phyloP scores from a whole-genome alignment of 345 rosid genomes.

The Eucalyptus lansdowneana region DNA sequence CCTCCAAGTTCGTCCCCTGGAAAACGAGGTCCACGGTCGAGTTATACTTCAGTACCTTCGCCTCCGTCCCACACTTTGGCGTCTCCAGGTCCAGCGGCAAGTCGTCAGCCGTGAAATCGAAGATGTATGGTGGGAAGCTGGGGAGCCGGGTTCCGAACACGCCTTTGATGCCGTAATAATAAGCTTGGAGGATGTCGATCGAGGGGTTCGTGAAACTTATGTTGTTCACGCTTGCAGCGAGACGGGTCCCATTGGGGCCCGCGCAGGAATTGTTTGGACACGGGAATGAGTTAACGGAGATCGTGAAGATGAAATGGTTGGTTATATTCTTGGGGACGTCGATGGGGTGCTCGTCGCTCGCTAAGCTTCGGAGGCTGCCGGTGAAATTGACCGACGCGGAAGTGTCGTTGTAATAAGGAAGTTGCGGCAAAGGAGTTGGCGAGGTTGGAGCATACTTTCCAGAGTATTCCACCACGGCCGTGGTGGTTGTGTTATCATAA shows the following conservation, averaged over 20 bases:
- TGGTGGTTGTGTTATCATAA: background rate
- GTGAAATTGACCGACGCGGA: conserved; percentile 8
- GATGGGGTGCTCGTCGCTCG: background rate
- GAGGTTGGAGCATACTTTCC: conserved; percentile 1
- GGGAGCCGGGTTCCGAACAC: conserved; percentile 2
- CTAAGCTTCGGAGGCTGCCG: conserved; percentile 6
- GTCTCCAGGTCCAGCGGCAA: background rate
- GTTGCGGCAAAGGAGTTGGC: background rate
- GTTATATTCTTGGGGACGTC: conserved; percentile 7
- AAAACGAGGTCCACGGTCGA: conserved; percentile 8
- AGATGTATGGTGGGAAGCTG: background rate
- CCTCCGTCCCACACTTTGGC: conserved; percentile 3
- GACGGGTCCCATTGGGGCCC: conserved; percentile 6
- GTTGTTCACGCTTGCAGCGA: conserved; percentile 33
- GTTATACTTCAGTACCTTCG: background rate
- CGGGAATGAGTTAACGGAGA: conserved; percentile 12
- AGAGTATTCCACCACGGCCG: background rate
- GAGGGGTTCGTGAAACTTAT: conserved; percentile 16
- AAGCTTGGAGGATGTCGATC: conserved; percentile 21
- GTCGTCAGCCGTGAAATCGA: conserved; percentile 2
- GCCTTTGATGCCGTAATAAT: conserved; percentile 12
- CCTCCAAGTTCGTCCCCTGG: conserved; percentile 14
- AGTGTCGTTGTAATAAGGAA: conserved; percentile 11
- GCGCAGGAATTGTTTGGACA: conserved; percentile 6
- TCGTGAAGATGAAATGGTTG: background rate